Evolutionary conservation across 192 early-diverging fungal genomes (phyloP), one percentile per base, ranked within the genome.

Genomic region (Cetraspora pellucida): DNA sequence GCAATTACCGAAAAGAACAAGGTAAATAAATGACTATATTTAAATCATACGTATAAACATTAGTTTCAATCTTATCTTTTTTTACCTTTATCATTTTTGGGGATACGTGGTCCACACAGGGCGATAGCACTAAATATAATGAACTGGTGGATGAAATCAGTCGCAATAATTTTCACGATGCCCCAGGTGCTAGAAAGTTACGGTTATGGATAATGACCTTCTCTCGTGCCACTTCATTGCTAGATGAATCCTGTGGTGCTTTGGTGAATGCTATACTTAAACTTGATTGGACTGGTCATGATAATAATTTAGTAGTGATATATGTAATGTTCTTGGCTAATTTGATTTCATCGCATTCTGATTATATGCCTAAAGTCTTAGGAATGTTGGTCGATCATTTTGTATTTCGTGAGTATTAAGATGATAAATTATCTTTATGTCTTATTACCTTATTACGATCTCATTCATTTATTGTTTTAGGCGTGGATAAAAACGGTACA

Each of bases 231-330:
- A 27, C 37, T 3, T 25, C n/a, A 11, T 21, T 37, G 21, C 25
- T 68, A 9, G 66, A 68, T 68, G 43, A n/a, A 10, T 47, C 44
- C 23, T 68, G 66, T 27, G 14, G n/a, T n/a, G 66, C 28, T 47
- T 45, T 68, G 10, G 23, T 68, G 16, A 25, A 68, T 47, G 17
- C 25, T 45, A 27, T 68, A 27, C 46, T 68, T 6, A 68, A 68
- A 37, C n/a, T 68, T 13, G 13, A 68, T 47, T 68, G 66, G 66
- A 19, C 45, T 47, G 16, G 31, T 47, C 44, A 68, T 14, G 66
- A 68, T 25, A 68, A 68, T 47, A 68, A 68, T 23, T 49, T 68
- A 23, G 66, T n/a, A 10, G 10, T 68, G n/a, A 31, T 31, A 49
- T 68, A 68, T 21, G 45, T 68, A n/a, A 68, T 49, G 23, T 45